Conservation (phyloP, 768 basidiomycete genomes). For the Tubosaeta brunneosetosa region DNA sequence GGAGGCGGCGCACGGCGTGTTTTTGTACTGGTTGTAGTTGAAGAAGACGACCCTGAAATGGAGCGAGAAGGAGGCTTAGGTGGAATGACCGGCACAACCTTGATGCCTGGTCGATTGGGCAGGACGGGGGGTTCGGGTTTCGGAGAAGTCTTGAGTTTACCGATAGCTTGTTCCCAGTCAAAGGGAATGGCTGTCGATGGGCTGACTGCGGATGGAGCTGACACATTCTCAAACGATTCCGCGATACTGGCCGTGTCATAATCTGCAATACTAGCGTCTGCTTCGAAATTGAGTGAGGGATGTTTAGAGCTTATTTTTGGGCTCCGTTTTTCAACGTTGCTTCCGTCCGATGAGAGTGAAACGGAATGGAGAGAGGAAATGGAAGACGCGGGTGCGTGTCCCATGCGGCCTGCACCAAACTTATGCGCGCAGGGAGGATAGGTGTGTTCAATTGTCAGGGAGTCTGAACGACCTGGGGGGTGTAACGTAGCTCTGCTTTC, state of each 20-base stretch:
- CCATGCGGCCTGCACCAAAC: constrained; percentile 31
- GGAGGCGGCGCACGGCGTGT: constrained; percentile 37
- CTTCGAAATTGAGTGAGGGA: constrained; percentile 46
- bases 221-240: constrained; percentile 71
- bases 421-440: constrained; percentile 44
- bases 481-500: constrained; percentile 17
- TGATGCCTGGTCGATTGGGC: constrained; percentile 41
- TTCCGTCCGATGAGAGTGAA: constrained; percentile 66
- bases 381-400: constrained; percentile 63
- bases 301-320: constrained; percentile 28
- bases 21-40: constrained; percentile 33
- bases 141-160: constrained; percentile 27
- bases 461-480: constrained; percentile 39
- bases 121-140: constrained; percentile 40
- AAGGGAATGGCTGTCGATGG: constrained; percentile 44
- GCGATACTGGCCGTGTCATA: constrained; percentile 54
- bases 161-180: constrained; percentile 49
- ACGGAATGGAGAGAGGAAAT: constrained; percentile 83
- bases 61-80: constrained; percentile 31
- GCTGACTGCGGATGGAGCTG: constrained; percentile 49
- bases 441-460: constrained; percentile 54
- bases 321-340: constrained; percentile 20
- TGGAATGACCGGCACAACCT: constrained; percentile 16
- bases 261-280: constrained; percentile 34
- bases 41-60: constrained; percentile 33